These are phyloP conservation scores for Lactarius tabidus DNA, from an alignment of 768 basidiomycete genomes.

Conservation along the genomic window DNA sequence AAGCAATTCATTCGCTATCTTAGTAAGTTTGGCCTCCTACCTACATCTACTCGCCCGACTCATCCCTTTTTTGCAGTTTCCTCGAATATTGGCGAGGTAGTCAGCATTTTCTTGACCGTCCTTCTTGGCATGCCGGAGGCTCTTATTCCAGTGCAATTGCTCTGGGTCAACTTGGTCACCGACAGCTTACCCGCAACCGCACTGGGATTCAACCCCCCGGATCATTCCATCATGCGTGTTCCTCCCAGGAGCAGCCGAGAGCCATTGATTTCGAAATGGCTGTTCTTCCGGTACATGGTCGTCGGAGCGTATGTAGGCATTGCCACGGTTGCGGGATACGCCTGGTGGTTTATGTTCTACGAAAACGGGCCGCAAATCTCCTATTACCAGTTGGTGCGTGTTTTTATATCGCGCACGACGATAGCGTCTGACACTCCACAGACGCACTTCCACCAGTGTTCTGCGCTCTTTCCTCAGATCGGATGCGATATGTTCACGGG, in stretches of 20 bases:
- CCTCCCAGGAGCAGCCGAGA: constrained; percentile 89
- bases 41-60: constrained; percentile 10
- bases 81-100: constrained; percentile 96
- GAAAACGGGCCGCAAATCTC: constrained; percentile 87
- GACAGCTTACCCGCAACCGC: constrained; percentile 96
- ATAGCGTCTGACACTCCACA: constrained; percentile 33
- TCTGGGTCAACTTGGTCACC: constrained; percentile 98
- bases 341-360: constrained; percentile 99
- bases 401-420: constrained; percentile 14
- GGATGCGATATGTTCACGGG: constrained; percentile 97
- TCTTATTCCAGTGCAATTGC: constrained; percentile 92
- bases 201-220: constrained; percentile 95
- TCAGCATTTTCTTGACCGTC: constrained; percentile 96
- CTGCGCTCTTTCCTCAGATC: constrained; percentile 76
- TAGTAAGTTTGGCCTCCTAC: constrained; percentile 48
- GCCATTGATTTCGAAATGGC: constrained; percentile 86
- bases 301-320: constrained; percentile 92
- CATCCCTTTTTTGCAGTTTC: constrained; percentile 51
- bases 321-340: constrained; percentile 96
- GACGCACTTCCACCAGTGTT: constrained; percentile 97
- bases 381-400: constrained; percentile 84
- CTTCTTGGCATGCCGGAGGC: constrained; percentile 99
- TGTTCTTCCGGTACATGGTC: constrained; percentile 94
- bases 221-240: constrained; percentile 94
- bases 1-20: constrained; percentile 99